Percentiles rank a stretch among this genome's conserved stretches.
Evolutionary conservation across 2,329 filamentous ascomycete species (phyloP).

Genomic region (Diaporthe helianthi): DNA sequence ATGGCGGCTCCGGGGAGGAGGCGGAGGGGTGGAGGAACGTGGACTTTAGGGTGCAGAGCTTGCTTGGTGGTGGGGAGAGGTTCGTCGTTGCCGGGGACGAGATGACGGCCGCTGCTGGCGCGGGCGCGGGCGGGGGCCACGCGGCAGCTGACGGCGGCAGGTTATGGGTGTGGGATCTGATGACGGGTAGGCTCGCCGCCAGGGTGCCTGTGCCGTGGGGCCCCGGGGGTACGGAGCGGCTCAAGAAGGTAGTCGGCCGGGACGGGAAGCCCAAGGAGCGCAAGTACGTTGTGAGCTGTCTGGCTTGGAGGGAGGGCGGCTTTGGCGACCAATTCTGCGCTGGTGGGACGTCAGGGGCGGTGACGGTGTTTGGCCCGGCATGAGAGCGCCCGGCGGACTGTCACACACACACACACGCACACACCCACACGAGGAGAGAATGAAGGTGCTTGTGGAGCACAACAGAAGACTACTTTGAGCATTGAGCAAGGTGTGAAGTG

Average conservation of each 20-base stretch:
- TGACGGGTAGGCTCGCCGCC: conserved; percentile 73
- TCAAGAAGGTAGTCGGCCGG: conserved; percentile 61
- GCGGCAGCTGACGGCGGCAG: conserved; percentile 58
- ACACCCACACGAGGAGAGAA: too few relatives aligned
- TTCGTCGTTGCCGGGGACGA: conserved; percentile 86
- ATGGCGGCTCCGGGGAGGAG: conserved; percentile 55
- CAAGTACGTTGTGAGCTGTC: conserved; percentile 66
- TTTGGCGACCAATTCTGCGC: conserved; percentile 71
- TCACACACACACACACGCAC: too few relatives aligned
- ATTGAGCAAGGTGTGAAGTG: not conserved
- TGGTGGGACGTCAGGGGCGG: conserved; percentile 68
- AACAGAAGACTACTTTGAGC: not conserved
- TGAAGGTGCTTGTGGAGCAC: not conserved
- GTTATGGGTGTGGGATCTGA: conserved; percentile 83
- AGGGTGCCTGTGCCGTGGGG: conserved; percentile 67
- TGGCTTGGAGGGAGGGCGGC: conserved; percentile 68
- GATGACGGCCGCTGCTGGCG: conserved; percentile 45
- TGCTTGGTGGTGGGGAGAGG: conserved; percentile 77
- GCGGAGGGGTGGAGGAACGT: conserved; percentile 62
- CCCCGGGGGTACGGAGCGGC: conserved; percentile 53
- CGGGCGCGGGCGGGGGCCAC: conserved; percentile 37
- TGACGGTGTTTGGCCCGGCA: conserved; percentile 64
- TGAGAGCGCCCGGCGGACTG: conserved; percentile 5
- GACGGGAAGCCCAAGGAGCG: conserved; percentile 67
- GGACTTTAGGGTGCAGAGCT: conserved; percentile 75